A percentile compares a stretch with the other conserved stretches of the same genome.
These are phyloP conservation scores for Macrotyloma uniflorum DNA, from an alignment of 306 rosid genomes.

Conservation along the genomic window DNA sequence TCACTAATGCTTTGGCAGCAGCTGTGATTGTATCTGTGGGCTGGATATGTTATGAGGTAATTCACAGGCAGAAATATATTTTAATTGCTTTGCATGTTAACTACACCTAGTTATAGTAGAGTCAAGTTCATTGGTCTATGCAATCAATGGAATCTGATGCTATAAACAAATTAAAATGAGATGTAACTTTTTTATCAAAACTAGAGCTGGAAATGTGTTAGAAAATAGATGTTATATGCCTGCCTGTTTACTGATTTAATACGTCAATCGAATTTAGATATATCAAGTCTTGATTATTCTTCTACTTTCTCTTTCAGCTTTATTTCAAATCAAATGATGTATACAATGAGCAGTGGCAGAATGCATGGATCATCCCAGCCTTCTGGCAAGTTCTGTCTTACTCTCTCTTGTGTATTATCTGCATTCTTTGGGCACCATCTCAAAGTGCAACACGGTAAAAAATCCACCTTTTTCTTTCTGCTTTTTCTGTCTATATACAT, in stretches of 20 bases:
- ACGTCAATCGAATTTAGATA: not conserved
- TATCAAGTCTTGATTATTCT: constrained; percentile 24
- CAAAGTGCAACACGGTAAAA: constrained; percentile 85
- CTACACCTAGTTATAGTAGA: constrained; percentile 16
- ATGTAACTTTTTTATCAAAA: not conserved
- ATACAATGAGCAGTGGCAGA: constrained; percentile 90
- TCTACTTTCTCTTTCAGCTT: constrained; percentile 59
- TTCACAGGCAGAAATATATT: constrained; percentile 20
- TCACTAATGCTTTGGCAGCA: constrained; percentile 90
- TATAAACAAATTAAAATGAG: constrained; percentile 15
- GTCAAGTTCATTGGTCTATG: constrained; percentile 14
- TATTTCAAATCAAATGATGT: constrained; percentile 79
- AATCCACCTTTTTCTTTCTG: not conserved
- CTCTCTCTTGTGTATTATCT: constrained; percentile 78
- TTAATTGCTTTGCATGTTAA: constrained; percentile 27
- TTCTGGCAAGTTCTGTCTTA: constrained; percentile 93
- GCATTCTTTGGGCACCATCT: constrained; percentile 95
- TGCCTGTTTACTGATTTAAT: not conserved
- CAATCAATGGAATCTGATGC: constrained; percentile 26
- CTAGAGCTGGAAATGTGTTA: constrained; percentile 6
- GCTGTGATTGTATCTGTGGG: constrained; percentile 93
- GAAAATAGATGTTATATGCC: not conserved
- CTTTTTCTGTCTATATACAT: not conserved
- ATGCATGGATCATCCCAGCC: constrained; percentile 96
- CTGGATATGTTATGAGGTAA: constrained; percentile 98